Evolutionary conservation across 2,329 filamentous ascomycete genomes (phyloP).

Genomic region (Colletotrichum neosansevieriae): DNA sequence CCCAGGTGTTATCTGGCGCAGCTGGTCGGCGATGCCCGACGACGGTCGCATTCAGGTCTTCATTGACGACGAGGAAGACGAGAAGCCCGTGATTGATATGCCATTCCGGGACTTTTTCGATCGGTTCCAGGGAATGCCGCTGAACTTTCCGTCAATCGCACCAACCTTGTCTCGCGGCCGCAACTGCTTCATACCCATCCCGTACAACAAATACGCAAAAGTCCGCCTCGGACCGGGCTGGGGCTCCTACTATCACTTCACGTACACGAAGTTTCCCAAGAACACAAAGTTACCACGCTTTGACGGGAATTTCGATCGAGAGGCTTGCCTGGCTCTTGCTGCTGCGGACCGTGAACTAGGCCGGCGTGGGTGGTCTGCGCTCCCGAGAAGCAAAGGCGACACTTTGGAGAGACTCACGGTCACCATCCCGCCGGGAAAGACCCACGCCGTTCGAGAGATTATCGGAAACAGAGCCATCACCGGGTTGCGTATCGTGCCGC

Average conservation of each 20-base stretch:
- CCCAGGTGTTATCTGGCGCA: constrained; percentile 36
- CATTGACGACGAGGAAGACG: constrained; percentile 17
- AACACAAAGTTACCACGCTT: constrained; percentile 21
- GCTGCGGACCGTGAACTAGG: constrained; percentile 29
- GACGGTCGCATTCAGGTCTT: constrained; percentile 32
- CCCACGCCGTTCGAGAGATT: constrained; percentile 10
- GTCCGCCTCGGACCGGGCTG: constrained; percentile 29
- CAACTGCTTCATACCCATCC: constrained; percentile 36
- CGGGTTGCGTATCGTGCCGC: constrained; percentile 29
- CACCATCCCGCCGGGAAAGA: constrained; percentile 18
- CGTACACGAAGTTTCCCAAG: constrained; percentile 26
- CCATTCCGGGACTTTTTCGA: constrained; percentile 34
- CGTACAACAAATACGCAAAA: constrained; percentile 34
- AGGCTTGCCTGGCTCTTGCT: constrained; percentile 31
- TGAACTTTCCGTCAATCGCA: constrained; percentile 32
- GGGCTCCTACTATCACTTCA: constrained; percentile 37
- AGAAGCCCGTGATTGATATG: constrained; percentile 23
- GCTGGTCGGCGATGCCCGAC: constrained; percentile 36
- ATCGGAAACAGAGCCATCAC: constrained; percentile 33
- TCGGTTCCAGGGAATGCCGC: constrained; percentile 35
- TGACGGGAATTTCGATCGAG: constrained; percentile 27
- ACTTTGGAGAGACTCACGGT: constrained; percentile 28
- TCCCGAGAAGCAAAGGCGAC: constrained; percentile 24
- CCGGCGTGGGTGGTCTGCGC: constrained; percentile 33
- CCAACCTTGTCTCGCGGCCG: constrained; percentile 31